Percentiles rank a stretch among this genome's conserved stretches.
These are phyloP conservation scores for Chiua virens DNA, from an alignment of 768 basidiomycete genomes.

Conservation along the genomic window DNA sequence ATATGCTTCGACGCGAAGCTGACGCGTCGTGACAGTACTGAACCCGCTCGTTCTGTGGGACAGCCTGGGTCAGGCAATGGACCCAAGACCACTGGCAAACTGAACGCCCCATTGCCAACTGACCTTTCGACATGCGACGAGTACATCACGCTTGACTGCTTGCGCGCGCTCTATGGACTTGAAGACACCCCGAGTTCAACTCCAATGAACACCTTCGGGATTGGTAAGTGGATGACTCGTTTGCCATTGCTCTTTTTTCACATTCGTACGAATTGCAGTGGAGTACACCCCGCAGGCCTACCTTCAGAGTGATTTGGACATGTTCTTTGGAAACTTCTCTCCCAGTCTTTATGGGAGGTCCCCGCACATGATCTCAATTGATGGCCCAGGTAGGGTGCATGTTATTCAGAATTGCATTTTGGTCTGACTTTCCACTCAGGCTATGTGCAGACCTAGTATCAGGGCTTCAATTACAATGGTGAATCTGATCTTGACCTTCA, in stretches of 20 bases:
- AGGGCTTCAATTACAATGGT: constrained; percentile 25
- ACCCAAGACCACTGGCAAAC: constrained; percentile 22
- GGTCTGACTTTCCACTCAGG: constrained; percentile 8
- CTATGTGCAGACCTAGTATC: constrained; percentile 26
- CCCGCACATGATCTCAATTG: constrained; percentile 33
- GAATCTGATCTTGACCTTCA: constrained; percentile 30
- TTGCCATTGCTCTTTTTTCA: background rate
- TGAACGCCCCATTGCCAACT: constrained; percentile 4
- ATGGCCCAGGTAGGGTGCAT: constrained; percentile 31
- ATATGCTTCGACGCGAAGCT: constrained; percentile 32
- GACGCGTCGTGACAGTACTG: constrained; percentile 11
- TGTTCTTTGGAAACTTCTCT: constrained; percentile 31
- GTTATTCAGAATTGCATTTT: no score
- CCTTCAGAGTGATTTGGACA: constrained; percentile 28
- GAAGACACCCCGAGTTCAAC: constrained; percentile 13
- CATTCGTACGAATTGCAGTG: constrained; percentile 11
- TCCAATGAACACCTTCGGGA: constrained; percentile 26
- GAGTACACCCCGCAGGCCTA: constrained; percentile 35
- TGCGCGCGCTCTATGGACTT: constrained; percentile 29
- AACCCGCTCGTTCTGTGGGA: constrained; percentile 16
- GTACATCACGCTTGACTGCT: no score
- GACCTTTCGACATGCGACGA: constrained; percentile 25
- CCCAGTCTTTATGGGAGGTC: constrained; percentile 20
- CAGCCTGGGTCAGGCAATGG: constrained; percentile 10
- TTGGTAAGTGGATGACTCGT: constrained; percentile 17